phyloP scores from a whole-genome alignment of 1,284 basidiomycete species.

The Malassezia psittaci region DNA sequence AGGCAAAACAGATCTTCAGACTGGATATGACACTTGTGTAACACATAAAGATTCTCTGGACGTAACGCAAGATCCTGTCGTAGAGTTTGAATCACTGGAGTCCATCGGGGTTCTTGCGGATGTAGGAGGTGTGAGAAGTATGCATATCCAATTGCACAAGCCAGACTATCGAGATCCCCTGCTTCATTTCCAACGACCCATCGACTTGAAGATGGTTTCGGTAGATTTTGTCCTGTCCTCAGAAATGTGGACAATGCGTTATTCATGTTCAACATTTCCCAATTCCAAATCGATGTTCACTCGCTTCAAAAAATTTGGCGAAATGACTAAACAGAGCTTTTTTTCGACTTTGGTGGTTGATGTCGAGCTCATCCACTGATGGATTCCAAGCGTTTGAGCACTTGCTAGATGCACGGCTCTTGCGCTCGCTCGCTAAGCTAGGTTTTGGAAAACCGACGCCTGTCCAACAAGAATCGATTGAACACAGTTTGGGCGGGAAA shows the following conservation, averaged over 20 bases:
- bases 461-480: constrained; percentile 66
- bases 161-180: constrained; percentile 25
- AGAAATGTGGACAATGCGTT: too few relatives aligned
- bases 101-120: constrained; percentile 22
- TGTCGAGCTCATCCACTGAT: neutral
- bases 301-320: too few relatives aligned
- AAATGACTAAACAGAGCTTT: neutral
- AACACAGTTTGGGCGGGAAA: constrained; percentile 63
- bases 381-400: constrained; percentile 53
- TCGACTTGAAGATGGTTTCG: neutral
- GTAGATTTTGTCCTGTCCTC: too few relatives aligned
- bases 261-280: too few relatives aligned
- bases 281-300: neutral
- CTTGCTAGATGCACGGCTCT: constrained; percentile 63
- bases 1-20: constrained; percentile 47
- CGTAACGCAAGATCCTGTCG: constrained; percentile 64
- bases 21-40: constrained; percentile 21
- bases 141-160: constrained; percentile 20
- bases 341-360: neutral
- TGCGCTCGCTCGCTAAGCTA: constrained; percentile 65
- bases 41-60: constrained; percentile 64
- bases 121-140: constrained; percentile 12
- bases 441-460: constrained; percentile 72
- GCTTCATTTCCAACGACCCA: constrained; percentile 26
- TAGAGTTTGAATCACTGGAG: constrained; percentile 64